Evolutionary conservation across 768 basidiomycete species (phyloP).

Genomic region (Serendipita sp.): DNA sequence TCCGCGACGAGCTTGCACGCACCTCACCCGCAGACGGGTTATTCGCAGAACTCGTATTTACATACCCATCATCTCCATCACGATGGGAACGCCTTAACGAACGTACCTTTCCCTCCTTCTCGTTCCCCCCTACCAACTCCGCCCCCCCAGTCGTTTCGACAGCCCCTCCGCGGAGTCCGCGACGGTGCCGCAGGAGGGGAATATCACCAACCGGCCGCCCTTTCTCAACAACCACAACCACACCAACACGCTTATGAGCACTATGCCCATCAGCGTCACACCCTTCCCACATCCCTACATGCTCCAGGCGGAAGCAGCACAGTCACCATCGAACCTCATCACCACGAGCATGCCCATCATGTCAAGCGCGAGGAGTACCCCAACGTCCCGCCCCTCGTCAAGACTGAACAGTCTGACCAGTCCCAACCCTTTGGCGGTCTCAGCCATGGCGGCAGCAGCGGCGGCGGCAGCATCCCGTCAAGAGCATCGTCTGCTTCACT

Average conservation of each 20-base stretch:
- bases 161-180: constrained; percentile 5
- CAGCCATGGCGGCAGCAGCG: background rate
- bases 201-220: background rate
- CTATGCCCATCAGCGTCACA: constrained; percentile 1
- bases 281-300: background rate
- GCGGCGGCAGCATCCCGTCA: background rate
- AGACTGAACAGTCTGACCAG: background rate
- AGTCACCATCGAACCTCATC: background rate
- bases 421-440: background rate
- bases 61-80: constrained; percentile 19
- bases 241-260: background rate
- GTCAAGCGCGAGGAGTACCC: constrained; percentile 4
- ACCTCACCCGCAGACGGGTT: background rate
- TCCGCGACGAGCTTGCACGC: constrained; percentile 1
- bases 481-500: constrained; percentile 1
- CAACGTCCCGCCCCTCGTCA: constrained; percentile 1
- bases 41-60: background rate
- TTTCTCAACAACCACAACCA: background rate
- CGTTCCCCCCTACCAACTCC: constrained; percentile 62
- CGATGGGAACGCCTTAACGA: constrained; percentile 18
- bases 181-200: constrained; percentile 7
- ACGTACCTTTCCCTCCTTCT: constrained; percentile 25
- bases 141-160: constrained; percentile 25
- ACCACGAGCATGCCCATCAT: background rate
- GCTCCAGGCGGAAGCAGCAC: background rate